A percentile compares a stretch with the other conserved stretches of the same genome.
Evolutionary conservation across 495 filamentous ascomycete genomes (phyloP).

Genomic region (Talaromyces ruber): DNA sequence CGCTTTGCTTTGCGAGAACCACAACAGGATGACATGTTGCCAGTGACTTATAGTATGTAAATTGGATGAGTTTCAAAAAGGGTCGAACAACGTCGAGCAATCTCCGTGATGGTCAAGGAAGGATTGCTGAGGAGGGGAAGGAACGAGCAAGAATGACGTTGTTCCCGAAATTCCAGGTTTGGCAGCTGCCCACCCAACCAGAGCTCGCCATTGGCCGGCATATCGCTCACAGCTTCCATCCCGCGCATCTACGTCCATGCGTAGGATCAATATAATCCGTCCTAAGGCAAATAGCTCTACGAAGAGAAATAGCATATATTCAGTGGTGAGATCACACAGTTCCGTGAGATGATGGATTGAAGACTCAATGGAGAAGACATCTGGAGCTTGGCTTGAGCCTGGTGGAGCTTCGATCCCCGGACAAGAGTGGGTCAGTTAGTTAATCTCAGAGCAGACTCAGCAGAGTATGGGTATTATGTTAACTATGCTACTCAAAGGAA

Average conservation of each 20-base stretch:
- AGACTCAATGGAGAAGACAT: not conserved
- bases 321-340: no score
- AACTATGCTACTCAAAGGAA: not conserved
- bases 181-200: constrained; percentile 1
- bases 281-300: not conserved
- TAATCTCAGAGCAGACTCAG: not conserved
- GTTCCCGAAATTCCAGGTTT: not conserved
- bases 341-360: not conserved
- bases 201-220: not conserved
- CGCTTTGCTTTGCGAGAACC: constrained; percentile 31
- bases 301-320: no score
- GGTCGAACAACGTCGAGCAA: not conserved
- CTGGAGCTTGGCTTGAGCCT: not conserved
- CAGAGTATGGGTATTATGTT: not conserved
- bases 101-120: not conserved
- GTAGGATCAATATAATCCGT: not conserved
- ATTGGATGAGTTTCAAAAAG: not conserved
- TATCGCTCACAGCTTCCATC: not conserved
- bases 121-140: not conserved
- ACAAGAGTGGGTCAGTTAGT: not conserved
- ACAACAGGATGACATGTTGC: constrained; percentile 46
- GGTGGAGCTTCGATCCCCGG: not conserved
- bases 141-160: not conserved
- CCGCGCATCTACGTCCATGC: not conserved
- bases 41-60: not conserved